Evolutionary conservation across 495 filamentous ascomycete species (phyloP), one percentile per base, ranked within the genome.

Genomic region (Xylaria sp.): DNA sequence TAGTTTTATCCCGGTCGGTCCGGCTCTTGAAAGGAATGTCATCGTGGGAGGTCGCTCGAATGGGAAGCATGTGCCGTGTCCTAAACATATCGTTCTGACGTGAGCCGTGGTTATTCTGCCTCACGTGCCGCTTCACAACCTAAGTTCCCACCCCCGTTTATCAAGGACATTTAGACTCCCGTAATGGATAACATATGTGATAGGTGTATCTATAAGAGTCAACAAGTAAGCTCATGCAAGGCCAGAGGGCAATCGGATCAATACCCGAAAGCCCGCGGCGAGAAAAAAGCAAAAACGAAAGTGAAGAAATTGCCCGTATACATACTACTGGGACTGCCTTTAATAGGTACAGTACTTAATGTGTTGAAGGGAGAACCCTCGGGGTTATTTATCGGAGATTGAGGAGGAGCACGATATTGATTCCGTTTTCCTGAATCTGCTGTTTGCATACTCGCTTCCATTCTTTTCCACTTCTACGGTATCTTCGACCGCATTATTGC

Each of bases 71-170:
- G 46, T 62, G 58, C 46, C 44, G 57, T 26, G 19, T 35, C 57
- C 57, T 31, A 43, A 43, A 31, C 29, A 50, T 3, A 43, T 55
- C 33, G 31, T 55, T 70, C 68, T 63, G 41, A 63, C 46, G 46
- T 62, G 55, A 61, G 67, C 68, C 58, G 46, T 70, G 46, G 29
- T n/a, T 61, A 55, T 55, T 21, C 12, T 63, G 12, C 48, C 55
- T 63, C 44, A 48, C 58, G 59, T 55, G 68, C 59, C 35, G 53
- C 15, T 19, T 53, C 58, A 41, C 46, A 37, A 12, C 21, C 40
- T 15, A 9, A 21, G 15, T 53, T 26, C 58, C 15, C 21, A 41
- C 26, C 17, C 57, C 21, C 48, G 43, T 40, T 53, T 61, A 53
- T 40, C 21, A 40, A 26, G 31, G 11, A 40, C 55, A 44, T 0